Evolutionary conservation across 192 early-diverging fungal species (phyloP), one percentile per base, ranked within the genome.

Genomic region (Jimgerdemannia flammicorona): DNA sequence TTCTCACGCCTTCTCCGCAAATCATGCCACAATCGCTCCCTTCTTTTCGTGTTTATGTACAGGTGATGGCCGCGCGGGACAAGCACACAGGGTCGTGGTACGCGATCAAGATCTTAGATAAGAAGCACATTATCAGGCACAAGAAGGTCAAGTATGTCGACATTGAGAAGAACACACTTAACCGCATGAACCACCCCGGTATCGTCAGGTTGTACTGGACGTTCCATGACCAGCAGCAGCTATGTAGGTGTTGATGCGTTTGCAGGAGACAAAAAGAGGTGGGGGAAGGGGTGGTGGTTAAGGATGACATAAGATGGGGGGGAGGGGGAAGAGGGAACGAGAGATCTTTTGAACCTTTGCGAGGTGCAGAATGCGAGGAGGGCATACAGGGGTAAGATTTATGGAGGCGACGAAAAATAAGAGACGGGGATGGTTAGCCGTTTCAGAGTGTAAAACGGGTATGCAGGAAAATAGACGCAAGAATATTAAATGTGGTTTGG

Each of bases 111-210:
- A 93, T 97, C 40, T 88, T 95, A 8, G 91, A 93, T 77, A 95
- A 95, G 77, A 87, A 87, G 66, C 93, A 94, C 72, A 95, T 96
- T 71, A 91, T 98, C 68, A 95, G 94, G 77, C 94, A 99, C 70
- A 95, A 98, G 75, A 99, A 99, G 83, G 91, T 92, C 70, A 96
- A 96, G 81, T 98, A 97, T 78, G 96, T 97, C 78, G 92, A 95
- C 74, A 95, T 97, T 71, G 98, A 99, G 80, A 92, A 95, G 73
- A 92, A 96, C 70, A 93, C 95, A 4, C 86, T 99, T 66, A 93
- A 94, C 75, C 82, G 85, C 66, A 84, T 97, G 72, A 86, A 90
- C 73, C 97, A 99, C 80, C 95, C 95, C 69, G 93, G 94, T 74
- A 90, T 98, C 75, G 93, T 99, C 43, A 91, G 91, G 67, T 86